phyloP scores from a whole-genome alignment of 495 filamentous ascomycete species.

The Penicillium nucicola region DNA sequence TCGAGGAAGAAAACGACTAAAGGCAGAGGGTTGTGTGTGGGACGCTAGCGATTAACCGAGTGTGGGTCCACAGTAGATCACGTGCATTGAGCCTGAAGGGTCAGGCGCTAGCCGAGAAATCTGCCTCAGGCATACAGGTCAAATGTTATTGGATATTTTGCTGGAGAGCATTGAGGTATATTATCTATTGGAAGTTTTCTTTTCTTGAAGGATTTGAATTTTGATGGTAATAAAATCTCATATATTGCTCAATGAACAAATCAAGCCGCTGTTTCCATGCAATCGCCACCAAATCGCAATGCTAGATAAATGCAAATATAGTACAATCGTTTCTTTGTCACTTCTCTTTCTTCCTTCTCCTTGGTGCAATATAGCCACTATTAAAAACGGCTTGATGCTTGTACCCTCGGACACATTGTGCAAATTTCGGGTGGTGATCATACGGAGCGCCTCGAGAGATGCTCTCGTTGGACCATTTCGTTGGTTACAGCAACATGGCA shows the following conservation, averaged over 20 bases:
- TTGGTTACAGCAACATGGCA: conserved; percentile 72
- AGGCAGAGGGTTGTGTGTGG: conserved; percentile 44
- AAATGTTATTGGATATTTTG: too few relatives aligned
- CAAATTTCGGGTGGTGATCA: too few relatives aligned
- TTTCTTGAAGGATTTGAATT: background rate
- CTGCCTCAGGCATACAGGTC: background rate
- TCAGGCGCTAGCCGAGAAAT: background rate
- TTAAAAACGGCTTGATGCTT: too few relatives aligned
- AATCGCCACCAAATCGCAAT: background rate
- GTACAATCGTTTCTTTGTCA: background rate
- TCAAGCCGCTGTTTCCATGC: background rate
- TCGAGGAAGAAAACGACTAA: conserved; percentile 32
- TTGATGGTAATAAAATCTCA: background rate
- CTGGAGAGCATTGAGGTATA: too few relatives aligned
- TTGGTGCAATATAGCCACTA: too few relatives aligned
- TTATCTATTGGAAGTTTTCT: background rate
- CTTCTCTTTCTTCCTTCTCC: too few relatives aligned
- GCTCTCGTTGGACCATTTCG: conserved; percentile 73
- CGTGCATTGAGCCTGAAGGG: background rate
- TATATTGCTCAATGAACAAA: background rate
- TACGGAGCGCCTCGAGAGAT: conserved; percentile 22
- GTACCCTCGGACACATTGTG: too few relatives aligned
- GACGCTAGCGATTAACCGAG: conserved; percentile 50
- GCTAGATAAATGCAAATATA: background rate
- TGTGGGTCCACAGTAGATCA: conserved; percentile 19